Percentiles rank a stretch among this genome's conserved stretches.
These are phyloP conservation scores for Xylaria arbuscula DNA, from an alignment of 2,329 filamentous ascomycete genomes.

Conservation along the genomic window DNA sequence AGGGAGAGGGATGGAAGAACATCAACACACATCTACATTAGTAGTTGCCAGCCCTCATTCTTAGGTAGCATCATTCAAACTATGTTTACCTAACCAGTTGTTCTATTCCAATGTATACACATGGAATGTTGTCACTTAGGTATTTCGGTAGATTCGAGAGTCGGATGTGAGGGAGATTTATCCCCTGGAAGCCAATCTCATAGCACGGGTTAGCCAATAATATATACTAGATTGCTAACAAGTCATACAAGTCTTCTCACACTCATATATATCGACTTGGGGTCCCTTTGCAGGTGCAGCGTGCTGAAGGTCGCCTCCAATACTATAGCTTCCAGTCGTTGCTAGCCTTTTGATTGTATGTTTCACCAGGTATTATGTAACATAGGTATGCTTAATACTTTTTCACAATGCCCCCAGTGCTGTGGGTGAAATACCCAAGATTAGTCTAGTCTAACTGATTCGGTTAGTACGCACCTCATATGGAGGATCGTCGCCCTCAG, in stretches of 20 bases:
- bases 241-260: neutral
- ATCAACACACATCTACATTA: constrained; percentile 34
- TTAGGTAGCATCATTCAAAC: constrained; percentile 37
- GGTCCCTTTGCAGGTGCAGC: neutral
- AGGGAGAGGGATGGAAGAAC: constrained; percentile 37
- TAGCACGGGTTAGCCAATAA: constrained; percentile 1
- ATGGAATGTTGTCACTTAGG: constrained; percentile 5
- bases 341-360: too few species aligned
- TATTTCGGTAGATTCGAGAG: constrained; percentile 8
- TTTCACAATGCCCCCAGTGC: neutral
- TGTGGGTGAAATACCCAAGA: neutral
- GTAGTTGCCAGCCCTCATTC: constrained; percentile 34
- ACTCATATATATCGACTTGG: neutral
- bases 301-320: neutral
- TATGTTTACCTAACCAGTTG: constrained; percentile 22
- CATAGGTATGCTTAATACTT: neutral
- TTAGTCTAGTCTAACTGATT: constrained; percentile 16
- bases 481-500: constrained; percentile 17
- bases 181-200: neutral
- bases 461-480: constrained; percentile 8
- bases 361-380: neutral
- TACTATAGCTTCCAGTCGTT: too few species aligned
- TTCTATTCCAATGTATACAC: neutral
- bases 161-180: neutral
- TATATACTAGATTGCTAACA: neutral